phyloP scores from a whole-genome alignment of 1,139 yeast species.

The Torulaspora pretoriensis region DNA sequence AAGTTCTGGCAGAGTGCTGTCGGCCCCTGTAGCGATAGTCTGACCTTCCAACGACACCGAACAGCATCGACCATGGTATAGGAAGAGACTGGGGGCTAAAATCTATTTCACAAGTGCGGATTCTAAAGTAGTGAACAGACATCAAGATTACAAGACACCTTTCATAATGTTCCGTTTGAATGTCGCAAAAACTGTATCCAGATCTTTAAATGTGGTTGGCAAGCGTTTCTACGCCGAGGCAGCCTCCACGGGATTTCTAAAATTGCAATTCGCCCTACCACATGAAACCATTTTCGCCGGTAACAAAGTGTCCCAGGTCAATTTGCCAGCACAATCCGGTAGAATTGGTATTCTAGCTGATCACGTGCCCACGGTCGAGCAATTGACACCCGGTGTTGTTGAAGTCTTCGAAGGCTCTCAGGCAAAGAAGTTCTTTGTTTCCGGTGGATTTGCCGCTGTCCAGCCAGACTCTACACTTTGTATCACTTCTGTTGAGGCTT shows the following conservation, averaged over 20 bases:
- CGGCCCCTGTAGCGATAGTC: neutral
- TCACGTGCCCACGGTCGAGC: conserved; percentile 98
- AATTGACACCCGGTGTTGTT: conserved; percentile 92
- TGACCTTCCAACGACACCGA: no score
- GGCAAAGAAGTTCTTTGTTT: conserved; percentile 77
- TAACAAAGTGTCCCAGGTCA: conserved; percentile 67
- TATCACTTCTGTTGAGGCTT: conserved; percentile 94
- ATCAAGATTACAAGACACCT: neutral
- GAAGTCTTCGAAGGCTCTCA: conserved; percentile 82
- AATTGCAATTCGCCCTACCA: conserved; percentile 87
- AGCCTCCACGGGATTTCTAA: conserved; percentile 69
- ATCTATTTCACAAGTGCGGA: neutral
- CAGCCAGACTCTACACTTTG: conserved; percentile 91
- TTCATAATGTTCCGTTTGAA: conserved; percentile 25
- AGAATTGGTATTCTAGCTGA: conserved; percentile 96
- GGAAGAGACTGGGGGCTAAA: neutral
- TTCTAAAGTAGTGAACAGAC: neutral
- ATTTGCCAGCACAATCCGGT: conserved; percentile 94
- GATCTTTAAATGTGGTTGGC: conserved; percentile 57
- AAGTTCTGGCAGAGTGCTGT: neutral
- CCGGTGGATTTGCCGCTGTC: conserved; percentile 97
- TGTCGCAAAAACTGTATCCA: conserved; percentile 49
- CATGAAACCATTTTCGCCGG: conserved; percentile 50
- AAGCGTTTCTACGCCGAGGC: conserved; percentile 91
- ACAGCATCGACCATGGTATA: no score